Conservation (phyloP, 352 stramenopile species). For the Globisporangium emineosum region DNA sequence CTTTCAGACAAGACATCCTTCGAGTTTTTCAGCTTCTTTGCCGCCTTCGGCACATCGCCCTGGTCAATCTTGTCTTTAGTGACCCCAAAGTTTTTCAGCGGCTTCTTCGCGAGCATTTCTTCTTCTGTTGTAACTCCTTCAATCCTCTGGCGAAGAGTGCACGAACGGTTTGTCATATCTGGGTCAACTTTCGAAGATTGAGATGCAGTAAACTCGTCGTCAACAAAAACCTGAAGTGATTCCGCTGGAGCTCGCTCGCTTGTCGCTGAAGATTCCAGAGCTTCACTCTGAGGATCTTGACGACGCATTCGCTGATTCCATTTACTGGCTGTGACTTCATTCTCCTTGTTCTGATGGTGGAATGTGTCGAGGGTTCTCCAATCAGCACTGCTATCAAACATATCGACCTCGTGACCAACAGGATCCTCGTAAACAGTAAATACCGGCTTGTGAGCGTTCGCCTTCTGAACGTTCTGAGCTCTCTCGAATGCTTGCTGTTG, state of each 20-base stretch:
- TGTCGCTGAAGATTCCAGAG: background rate
- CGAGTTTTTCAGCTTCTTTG: conserved; percentile 21
- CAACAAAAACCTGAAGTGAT: conserved; percentile 73
- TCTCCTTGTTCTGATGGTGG: conserved; percentile 81
- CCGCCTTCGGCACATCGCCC: background rate
- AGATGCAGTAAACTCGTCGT: conserved; percentile 49
- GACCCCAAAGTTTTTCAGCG: conserved; percentile 69
- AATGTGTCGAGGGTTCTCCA: conserved; percentile 66
- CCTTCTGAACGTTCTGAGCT: conserved; percentile 50
- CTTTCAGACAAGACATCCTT: conserved; percentile 24
- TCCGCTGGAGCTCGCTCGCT: conserved; percentile 1
- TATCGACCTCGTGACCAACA: conserved; percentile 45
- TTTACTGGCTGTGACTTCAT: conserved; percentile 41
- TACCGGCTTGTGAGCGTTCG: conserved; percentile 78
- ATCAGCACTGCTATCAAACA: conserved; percentile 53
- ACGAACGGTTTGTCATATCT: conserved; percentile 49
- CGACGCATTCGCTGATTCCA: conserved; percentile 42
- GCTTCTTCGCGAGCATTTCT: conserved; percentile 66
- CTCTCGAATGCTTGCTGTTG: conserved; percentile 60
- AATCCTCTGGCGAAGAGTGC: conserved; percentile 68
- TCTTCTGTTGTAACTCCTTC: conserved; percentile 71
- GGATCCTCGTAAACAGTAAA: conserved; percentile 82
- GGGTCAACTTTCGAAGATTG: conserved; percentile 17
- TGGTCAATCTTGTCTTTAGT: background rate
- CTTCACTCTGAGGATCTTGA: background rate